A percentile compares a stretch with the other conserved stretches of the same genome.
These are phyloP conservation scores for Fusarium compactum DNA, from an alignment of 2,329 filamentous ascomycete species.

Conservation along the genomic window DNA sequence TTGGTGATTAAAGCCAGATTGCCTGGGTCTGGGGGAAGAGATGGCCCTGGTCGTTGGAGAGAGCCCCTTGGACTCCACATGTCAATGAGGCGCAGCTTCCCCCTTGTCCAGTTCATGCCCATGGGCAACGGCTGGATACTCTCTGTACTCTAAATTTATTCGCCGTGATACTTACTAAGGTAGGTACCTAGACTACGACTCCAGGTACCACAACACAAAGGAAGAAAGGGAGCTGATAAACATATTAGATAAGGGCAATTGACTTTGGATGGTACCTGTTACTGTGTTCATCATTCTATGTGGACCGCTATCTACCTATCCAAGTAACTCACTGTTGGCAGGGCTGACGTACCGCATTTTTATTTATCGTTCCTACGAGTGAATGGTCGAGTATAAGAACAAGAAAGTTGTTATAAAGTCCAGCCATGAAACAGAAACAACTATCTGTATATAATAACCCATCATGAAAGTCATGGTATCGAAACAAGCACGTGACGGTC, in stretches of 20 bases:
- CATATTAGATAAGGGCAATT: not conserved
- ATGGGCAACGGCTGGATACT: not conserved
- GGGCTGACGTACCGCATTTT: not conserved
- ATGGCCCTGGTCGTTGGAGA: slow-evolving; percentile 19
- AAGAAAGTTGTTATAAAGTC: not conserved
- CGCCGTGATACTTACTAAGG: not conserved
- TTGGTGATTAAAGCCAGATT: slow-evolving; percentile 32
- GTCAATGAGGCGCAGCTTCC: slow-evolving; percentile 36
- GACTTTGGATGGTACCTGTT: not conserved
- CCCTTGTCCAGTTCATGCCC: slow-evolving; percentile 10
- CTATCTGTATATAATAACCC: not conserved
- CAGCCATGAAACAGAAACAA: not conserved
- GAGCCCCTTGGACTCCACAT: slow-evolving; percentile 35
- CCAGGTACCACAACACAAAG: not conserved
- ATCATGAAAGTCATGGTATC: not conserved
- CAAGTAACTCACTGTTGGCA: not conserved
- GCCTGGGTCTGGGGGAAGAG: not conserved
- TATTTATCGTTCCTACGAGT: not conserved
- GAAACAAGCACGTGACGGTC: slow-evolving; percentile 35
- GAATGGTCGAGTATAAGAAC: not conserved
- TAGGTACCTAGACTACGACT: not conserved
- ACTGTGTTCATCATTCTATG: not conserved
- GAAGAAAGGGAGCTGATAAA: not conserved
- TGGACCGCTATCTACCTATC: not conserved
- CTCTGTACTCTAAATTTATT: not conserved